Evolutionary conservation across 2,329 filamentous ascomycete genomes (phyloP).

Genomic region (Sporothrix dimorphospora): DNA sequence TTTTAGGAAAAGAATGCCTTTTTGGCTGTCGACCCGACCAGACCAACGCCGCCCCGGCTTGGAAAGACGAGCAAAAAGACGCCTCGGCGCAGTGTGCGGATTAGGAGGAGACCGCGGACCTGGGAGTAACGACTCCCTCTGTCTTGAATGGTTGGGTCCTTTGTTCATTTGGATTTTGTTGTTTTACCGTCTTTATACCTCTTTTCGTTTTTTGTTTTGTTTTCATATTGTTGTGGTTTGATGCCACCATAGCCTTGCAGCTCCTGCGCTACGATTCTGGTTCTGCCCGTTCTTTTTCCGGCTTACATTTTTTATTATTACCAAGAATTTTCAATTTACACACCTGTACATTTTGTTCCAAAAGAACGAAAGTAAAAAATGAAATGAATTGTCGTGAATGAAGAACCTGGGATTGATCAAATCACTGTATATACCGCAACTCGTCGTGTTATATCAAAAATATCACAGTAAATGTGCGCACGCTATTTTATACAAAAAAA

Average conservation of each 20-base stretch:
- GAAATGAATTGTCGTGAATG: background rate
- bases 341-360: background rate
- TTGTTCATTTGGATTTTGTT: background rate
- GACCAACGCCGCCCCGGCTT: background rate
- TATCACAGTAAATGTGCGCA: background rate
- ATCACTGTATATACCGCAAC: background rate
- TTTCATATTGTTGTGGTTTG: background rate
- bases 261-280: background rate
- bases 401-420: background rate
- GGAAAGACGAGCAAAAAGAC: background rate
- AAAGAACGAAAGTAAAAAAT: background rate
- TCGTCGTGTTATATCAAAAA: background rate
- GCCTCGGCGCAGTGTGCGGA: background rate
- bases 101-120: background rate
- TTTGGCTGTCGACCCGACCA: background rate
- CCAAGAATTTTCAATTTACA: background rate
- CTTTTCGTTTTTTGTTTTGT: background rate
- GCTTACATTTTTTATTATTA: background rate
- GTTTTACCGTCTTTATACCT: background rate
- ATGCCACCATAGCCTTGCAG: conserved; percentile 11
- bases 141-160: background rate
- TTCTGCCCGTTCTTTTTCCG: background rate
- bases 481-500: background rate
- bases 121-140: too few species aligned
- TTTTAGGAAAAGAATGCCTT: conserved; percentile 4